Evolutionary conservation across 1,284 basidiomycete species (phyloP).

Genomic region (Gomphus bonarii): DNA sequence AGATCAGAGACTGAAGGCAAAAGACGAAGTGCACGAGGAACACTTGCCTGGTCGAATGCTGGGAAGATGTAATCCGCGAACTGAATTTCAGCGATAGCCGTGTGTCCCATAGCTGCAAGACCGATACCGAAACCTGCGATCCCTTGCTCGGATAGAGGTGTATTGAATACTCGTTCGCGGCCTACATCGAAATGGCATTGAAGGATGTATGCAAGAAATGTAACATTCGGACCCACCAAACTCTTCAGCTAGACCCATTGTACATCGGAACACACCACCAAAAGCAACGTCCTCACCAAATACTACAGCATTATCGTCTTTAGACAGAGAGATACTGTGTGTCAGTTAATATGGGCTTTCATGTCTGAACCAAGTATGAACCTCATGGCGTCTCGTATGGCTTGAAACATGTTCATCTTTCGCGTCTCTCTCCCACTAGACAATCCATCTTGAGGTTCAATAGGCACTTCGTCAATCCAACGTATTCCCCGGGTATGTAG

Average conservation of each 20-base stretch:
- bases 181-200: conserved; percentile 32
- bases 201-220: not conserved
- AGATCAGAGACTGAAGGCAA: conserved; percentile 10
- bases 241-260: conserved; percentile 86
- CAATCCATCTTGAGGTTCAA: conserved; percentile 26
- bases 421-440: conserved; percentile 61
- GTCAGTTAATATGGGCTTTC: not conserved
- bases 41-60: conserved; percentile 76
- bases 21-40: not conserved
- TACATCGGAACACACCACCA: conserved; percentile 87
- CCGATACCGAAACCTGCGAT: conserved; percentile 95
- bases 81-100: conserved; percentile 90
- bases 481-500: conserved; percentile 61
- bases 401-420: conserved; percentile 88
- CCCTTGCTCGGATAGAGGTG: conserved; percentile 87
- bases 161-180: conserved; percentile 90
- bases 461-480: conserved; percentile 57
- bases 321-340: conserved; percentile 64
- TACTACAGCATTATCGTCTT: conserved; percentile 79
- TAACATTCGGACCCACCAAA: conserved; percentile 48
- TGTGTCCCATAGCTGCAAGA: conserved; percentile 86
- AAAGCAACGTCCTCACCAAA: conserved; percentile 95
- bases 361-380: conserved; percentile 19
- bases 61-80: conserved; percentile 84
- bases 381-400: conserved; percentile 84